A percentile compares a stretch with the other conserved stretches of the same genome.
These are phyloP conservation scores for Coemansia sp. DNA, from an alignment of 192 early-diverging fungal species.

Conservation along the genomic window DNA sequence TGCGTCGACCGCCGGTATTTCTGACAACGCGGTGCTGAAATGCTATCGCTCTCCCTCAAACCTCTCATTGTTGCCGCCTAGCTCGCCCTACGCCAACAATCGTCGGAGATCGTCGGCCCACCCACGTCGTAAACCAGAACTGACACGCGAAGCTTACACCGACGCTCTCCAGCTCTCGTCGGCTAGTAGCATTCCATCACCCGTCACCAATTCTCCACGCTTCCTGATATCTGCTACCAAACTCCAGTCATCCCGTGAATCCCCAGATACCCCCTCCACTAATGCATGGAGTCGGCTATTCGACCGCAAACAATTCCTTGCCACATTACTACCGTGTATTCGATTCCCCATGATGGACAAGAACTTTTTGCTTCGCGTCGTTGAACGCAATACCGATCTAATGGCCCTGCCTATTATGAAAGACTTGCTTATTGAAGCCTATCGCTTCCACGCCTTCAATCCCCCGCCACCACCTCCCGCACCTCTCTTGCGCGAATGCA, in stretches of 20 bases:
- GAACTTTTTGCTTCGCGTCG: slow-evolving; percentile 38
- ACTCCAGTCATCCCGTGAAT: slow-evolving; percentile 4
- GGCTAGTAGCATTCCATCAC: background rate
- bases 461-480: background rate
- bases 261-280: background rate
- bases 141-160: slow-evolving; percentile 39
- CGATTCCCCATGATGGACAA: slow-evolving; percentile 48
- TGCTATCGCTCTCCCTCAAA: slow-evolving; percentile 44
- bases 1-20: background rate
- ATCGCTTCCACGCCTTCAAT: slow-evolving; percentile 49
- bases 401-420: slow-evolving; percentile 48
- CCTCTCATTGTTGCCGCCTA: slow-evolving; percentile 26
- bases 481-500: background rate
- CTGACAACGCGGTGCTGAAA: slow-evolving; percentile 34
- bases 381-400: slow-evolving; percentile 37
- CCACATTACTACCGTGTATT: slow-evolving; percentile 31
- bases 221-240: slow-evolving; percentile 16
- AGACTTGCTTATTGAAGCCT: slow-evolving; percentile 48
- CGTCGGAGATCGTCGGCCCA: background rate
- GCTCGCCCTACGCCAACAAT: slow-evolving; percentile 21
- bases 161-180: background rate
- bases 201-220: slow-evolving; percentile 5
- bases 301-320: slow-evolving; percentile 30
- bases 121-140: slow-evolving; percentile 25
- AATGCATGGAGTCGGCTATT: slow-evolving; percentile 17